phyloP scores from a whole-genome alignment of 2,329 filamentous ascomycete genomes.

The Madurella fahalii region DNA sequence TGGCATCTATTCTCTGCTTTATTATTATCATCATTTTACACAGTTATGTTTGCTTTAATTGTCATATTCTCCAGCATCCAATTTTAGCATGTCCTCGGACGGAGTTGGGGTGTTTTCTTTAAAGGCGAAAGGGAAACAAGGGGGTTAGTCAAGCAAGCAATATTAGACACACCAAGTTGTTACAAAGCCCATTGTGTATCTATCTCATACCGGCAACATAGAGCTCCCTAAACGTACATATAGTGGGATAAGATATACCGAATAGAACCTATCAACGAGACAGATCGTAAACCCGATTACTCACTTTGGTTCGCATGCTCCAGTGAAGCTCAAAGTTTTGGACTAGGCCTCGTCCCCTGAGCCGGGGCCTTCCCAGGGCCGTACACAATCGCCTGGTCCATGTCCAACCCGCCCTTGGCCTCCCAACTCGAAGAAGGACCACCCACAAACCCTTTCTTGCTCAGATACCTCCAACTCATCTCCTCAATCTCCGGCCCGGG shows the following conservation, averaged over 20 bases:
- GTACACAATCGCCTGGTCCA: conserved; percentile 28
- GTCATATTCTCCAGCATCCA: no score
- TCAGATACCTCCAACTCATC: conserved; percentile 39
- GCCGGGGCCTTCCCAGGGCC: conserved; percentile 10
- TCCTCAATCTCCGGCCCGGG: conserved; percentile 35
- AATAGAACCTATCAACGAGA: not conserved
- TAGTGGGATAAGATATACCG: not conserved
- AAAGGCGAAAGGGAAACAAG: no score
- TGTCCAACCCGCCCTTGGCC: conserved; percentile 12
- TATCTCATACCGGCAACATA: not conserved
- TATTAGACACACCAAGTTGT: no score
- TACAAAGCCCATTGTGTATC: not conserved
- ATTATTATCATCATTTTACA: no score
- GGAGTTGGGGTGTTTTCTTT: no score
- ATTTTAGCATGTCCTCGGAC: no score
- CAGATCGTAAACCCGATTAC: no score
- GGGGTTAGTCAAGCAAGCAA: no score
- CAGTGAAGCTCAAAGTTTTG: conserved; percentile 10
- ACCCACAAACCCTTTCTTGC: conserved; percentile 26
- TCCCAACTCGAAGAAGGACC: not conserved
- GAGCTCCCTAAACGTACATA: not conserved
- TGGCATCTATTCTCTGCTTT: no score
- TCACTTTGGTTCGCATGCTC: no score
- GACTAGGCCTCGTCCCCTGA: not conserved
- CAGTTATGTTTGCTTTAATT: no score